Base-by-base conservation (phyloP, 257 asterid species). In the Capsicum rhomboideum region DNA sequence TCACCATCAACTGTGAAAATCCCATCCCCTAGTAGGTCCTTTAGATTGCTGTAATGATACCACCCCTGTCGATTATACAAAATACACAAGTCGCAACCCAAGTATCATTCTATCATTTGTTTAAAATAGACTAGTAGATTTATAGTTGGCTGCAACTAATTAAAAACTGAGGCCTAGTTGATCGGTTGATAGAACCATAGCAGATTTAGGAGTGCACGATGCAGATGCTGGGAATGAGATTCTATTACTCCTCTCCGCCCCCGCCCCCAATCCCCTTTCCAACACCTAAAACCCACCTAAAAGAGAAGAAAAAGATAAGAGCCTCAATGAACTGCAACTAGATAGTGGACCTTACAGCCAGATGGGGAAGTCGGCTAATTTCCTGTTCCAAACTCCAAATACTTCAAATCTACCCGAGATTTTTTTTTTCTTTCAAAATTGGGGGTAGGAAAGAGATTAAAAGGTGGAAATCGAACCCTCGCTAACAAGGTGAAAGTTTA, bases 1-100 rank as follows among this genome's bases (percentile, higher is more conserved):
- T 87, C 86, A 12, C 93, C 91, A 87, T 90, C 91, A 14, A 88
- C 90, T 0, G 93, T 86, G 69, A 90, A 88, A 64, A 88, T 87
- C 49, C 88, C 91, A 68, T 88, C 93, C 49, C 92, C 91, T 11
- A 90, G 86, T 52, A 90, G 88, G 88, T 90, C 93, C 56, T 81
- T 87, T 85, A 40, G 44, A 40, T 40, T 40, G 44, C 8, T 40
- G 44, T 40, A 40, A 40, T 40, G 44, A 40, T 40, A 40, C 44
- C 44, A 40, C 44, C 44, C 44, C 44, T 40, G 44, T 40, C 44
- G 44, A 56, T 31, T 21, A 26, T 20, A 52, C 61, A 49, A n/a
- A 56, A 42, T 21, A 26, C 23, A 52, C 61, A 40, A n/a, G 71
- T 40, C 23, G 3, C 86, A 78, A 56, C 59, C 53, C 28, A 26